Percentiles rank a stretch among this genome's conserved stretches.
Evolutionary conservation across 495 filamentous ascomycete species (phyloP).

Genomic region (Penicillium manginii): DNA sequence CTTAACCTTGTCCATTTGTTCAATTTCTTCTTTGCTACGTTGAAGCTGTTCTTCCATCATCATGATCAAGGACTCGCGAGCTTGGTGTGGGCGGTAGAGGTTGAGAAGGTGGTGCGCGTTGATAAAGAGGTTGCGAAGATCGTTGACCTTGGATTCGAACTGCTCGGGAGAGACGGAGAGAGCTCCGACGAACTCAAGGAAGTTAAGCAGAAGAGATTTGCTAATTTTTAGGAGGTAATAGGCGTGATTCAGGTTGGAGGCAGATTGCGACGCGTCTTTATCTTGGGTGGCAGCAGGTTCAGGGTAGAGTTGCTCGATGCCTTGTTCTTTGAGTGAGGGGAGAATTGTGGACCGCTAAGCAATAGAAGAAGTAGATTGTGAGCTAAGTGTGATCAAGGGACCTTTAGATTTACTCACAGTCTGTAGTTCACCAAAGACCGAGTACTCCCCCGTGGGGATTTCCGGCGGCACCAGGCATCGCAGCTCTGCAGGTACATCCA

Average conservation of each 20-base stretch:
- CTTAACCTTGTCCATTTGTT: conserved; percentile 71
- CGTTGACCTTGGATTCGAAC: conserved; percentile 66
- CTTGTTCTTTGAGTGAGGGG: conserved; percentile 67
- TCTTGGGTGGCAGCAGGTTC: conserved; percentile 43
- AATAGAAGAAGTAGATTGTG: neutral
- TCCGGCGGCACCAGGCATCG: conserved; percentile 80
- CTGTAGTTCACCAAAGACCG: conserved; percentile 71
- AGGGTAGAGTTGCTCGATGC: conserved; percentile 71
- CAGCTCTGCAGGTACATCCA: conserved; percentile 72
- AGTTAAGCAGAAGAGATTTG: conserved; percentile 82
- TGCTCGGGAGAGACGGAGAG: conserved; percentile 65
- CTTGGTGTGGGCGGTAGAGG: conserved; percentile 94
- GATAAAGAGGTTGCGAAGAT: conserved; percentile 78
- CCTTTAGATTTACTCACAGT: conserved; percentile 48
- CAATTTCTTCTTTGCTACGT: conserved; percentile 73
- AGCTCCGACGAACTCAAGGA: conserved; percentile 76
- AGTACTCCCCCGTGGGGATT: conserved; percentile 75
- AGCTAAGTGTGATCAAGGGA: neutral
- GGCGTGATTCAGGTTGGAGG: conserved; percentile 63
- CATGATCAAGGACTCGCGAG: conserved; percentile 83
- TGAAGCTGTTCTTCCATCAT: conserved; percentile 92
- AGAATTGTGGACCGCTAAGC: conserved; percentile 61
- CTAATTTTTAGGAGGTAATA: conserved; percentile 77
- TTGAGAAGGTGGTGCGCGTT: conserved; percentile 93
- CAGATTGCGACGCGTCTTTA: conserved; percentile 41